These are phyloP conservation scores for Trichosanthes truncata DNA, from an alignment of 306 rosid genomes.

Conservation along the genomic window DNA sequence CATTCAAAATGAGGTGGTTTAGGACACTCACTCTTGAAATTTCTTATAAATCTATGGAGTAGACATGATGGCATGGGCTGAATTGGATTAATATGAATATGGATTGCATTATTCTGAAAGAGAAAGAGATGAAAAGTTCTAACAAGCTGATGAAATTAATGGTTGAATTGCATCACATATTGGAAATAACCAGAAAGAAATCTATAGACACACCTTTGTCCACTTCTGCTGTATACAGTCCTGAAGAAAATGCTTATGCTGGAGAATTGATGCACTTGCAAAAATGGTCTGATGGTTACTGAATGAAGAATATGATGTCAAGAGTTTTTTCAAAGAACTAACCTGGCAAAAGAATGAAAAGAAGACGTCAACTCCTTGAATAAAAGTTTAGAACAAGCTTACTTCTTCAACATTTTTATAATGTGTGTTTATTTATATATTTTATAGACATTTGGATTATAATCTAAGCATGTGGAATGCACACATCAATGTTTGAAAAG, in stretches of 20 bases:
- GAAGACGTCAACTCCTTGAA: constrained; percentile 2
- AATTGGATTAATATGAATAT: too few species aligned
- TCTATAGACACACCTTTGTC: constrained; percentile 57
- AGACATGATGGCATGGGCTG: too few species aligned
- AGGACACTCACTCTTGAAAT: too few species aligned
- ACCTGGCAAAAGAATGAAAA: constrained; percentile 39
- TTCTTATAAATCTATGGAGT: too few species aligned
- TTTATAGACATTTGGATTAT: not conserved
- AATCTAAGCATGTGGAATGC: not conserved
- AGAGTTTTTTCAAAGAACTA: constrained; percentile 71
- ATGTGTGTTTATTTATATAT: not conserved
- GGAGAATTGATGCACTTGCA: constrained; percentile 96
- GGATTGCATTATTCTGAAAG: too few species aligned
- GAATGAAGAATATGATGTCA: constrained; percentile 69
- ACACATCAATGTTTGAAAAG: not conserved
- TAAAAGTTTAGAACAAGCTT: not conserved
- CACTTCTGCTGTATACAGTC: constrained; percentile 92
- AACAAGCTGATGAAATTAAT: not conserved
- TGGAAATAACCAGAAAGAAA: constrained; percentile 7
- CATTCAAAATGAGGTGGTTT: not conserved
- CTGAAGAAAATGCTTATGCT: constrained; percentile 67
- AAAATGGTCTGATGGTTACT: constrained; percentile 73
- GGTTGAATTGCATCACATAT: not conserved
- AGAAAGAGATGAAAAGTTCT: not conserved
- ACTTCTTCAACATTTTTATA: not conserved